Evolutionary conservation across 352 stramenopile species (phyloP).

Genomic region (Globisporangium sylvaticum): DNA sequence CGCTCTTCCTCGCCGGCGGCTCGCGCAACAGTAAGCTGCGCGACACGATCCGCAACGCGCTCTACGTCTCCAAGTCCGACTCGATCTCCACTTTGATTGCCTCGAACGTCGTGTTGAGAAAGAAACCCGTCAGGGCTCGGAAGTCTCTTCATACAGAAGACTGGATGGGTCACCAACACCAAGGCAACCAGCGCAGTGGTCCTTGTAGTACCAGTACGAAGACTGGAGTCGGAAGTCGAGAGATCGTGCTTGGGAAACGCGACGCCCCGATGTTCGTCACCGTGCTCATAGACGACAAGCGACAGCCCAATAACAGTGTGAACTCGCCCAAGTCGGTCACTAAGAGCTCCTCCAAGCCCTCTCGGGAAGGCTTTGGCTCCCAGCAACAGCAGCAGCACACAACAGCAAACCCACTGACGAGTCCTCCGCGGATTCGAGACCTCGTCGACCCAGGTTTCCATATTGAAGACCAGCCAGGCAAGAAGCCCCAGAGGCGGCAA

Average conservation of each 20-base stretch:
- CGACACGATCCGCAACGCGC: constrained; percentile 71
- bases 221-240: constrained; percentile 20
- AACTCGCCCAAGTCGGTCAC: constrained; percentile 14
- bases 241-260: constrained; percentile 63
- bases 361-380: constrained; percentile 7
- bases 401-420: constrained; percentile 19
- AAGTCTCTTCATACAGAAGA: not conserved
- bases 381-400: not conserved
- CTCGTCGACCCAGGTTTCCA: constrained; percentile 70
- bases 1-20: constrained; percentile 86
- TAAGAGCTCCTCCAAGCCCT: constrained; percentile 15
- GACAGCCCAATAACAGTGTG: not conserved
- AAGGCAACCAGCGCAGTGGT: not conserved
- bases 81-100: constrained; percentile 86
- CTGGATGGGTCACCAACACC: not conserved
- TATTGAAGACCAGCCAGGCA: constrained; percentile 21
- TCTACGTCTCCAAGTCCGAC: constrained; percentile 89
- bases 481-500: not conserved
- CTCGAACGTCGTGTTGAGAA: constrained; percentile 64
- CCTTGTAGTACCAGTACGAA: constrained; percentile 14
- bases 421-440: constrained; percentile 64
- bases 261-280: constrained; percentile 61
- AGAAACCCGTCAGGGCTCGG: constrained; percentile 32
- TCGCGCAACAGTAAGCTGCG: constrained; percentile 82
- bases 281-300: constrained; percentile 34